Evolutionary conservation across 306 rosid genomes (phyloP), one percentile per base, ranked within the genome.

Genomic region (Acacia confusa): DNA sequence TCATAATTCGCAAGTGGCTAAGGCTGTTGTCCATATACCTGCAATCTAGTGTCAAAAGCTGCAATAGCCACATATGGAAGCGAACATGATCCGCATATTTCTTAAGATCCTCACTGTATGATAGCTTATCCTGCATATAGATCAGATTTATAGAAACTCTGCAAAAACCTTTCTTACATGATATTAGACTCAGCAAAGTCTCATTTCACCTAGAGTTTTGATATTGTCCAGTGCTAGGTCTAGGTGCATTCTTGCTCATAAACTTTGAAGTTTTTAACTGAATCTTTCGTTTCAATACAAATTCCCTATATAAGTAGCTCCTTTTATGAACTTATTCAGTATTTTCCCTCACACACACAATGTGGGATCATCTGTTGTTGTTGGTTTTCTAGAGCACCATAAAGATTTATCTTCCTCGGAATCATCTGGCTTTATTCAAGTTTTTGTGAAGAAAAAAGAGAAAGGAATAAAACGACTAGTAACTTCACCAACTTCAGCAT

Each of bases 31-130:
- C 44, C 8, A 0, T 61, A 20, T 43, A 36, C 64, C 15, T 50
- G 45, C 84, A 11, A 40, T 64, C n/a, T 61, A 44, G 78, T 57
- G 78, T 57, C 41, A 55, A 83, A 47, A 70, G 72, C 64, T n/a
- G 79, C 79, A 63, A 8, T 55, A 70, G 52, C 77, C 60, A 2
- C 32, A 63, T 75, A 60, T 24, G 25, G 77, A 25, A 77, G 77
- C 32, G 41, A 71, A 74, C 75, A 60, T 30, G 67, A 68, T 13
- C 70, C 16, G 61, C 78, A 58, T 27, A 9, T 44, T 72, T 53
- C 17, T 25, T 22, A 36, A 40, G 16, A 68, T 45, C 40, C 40
- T 58, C 34, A n/a, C 28, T 20, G 24, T 72, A 44, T n/a, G 28
- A 40, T 27, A 9, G 60, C 55, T 22, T 43, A 22, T 78, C 20